Evolutionary conservation across 768 basidiomycete species (phyloP).

Genomic region (Lactifluus piperatus): DNA sequence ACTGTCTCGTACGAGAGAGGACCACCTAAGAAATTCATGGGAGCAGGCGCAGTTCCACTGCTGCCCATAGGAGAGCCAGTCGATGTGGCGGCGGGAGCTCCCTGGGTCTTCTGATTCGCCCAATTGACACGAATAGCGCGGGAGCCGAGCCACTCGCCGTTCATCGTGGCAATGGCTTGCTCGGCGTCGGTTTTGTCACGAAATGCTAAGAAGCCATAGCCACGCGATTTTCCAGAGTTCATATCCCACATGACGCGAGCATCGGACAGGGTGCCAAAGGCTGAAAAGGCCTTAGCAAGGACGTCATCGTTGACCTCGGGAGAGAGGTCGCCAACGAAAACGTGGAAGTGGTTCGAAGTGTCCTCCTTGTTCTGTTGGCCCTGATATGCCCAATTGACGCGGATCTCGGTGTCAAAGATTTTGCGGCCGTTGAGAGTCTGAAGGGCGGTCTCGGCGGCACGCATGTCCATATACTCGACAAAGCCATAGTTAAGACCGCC

Average conservation of each 20-base stretch:
- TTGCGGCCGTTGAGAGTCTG: conserved; percentile 98
- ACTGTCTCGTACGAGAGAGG: conserved; percentile 91
- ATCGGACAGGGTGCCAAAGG: conserved; percentile 94
- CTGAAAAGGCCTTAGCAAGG: conserved; percentile 91
- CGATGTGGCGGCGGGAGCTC: conserved; percentile 26
- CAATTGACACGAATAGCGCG: conserved; percentile 99
- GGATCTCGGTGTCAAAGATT: conserved; percentile 99
- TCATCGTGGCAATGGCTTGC: conserved; percentile 99
- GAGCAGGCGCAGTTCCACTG: conserved; percentile 64
- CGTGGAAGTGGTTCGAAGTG: conserved; percentile 94
- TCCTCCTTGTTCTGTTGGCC: conserved; percentile 98
- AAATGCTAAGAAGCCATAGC: conserved; percentile 98
- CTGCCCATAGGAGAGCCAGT: conserved; percentile 21
- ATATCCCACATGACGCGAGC: conserved; percentile 99
- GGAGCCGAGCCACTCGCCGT: conserved; percentile 98
- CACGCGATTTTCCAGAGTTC: conserved; percentile 97
- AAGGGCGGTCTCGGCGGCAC: conserved; percentile 96
- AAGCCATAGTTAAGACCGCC: conserved; percentile 99
- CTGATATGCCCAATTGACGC: conserved; percentile 99
- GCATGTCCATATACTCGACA: conserved; percentile 99
- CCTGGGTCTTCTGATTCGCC: conserved; percentile 99
- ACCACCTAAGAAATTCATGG: conserved; percentile 85
- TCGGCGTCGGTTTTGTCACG: conserved; percentile 98
- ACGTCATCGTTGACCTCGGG: conserved; percentile 99
- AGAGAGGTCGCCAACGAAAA: conserved; percentile 99